Evolutionary conservation across 805 yeast genomes (phyloP), one percentile per base, ranked within the genome.

Genomic region (Hanseniaspora nectarophila): DNA sequence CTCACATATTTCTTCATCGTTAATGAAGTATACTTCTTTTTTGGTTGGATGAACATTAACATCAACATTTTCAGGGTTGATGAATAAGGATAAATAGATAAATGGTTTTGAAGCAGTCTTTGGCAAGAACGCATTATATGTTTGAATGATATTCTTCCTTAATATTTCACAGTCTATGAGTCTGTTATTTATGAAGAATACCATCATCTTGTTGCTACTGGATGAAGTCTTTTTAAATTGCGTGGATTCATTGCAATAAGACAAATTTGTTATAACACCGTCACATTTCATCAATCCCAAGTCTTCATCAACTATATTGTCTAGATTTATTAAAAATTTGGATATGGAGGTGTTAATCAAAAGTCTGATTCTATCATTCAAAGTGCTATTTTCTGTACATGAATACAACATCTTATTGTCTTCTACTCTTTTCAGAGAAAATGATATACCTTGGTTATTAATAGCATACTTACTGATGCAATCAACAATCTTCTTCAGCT

Each of bases 41-140:
- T 92, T 92, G 0, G 97, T 90, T 0, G 98, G 98, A 62, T 92
- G 98, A 13, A 92, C 81, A 62, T 92, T 92, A 15, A 92, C 97
- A 63, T 92, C 98, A 7, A 92, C 73, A 55, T 81, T 80, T 32
- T 67, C 67, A 0, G 96, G 85, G 21, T 73, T 69, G 2, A 92
- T 77, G 18, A 69, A 69, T n/a, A 92, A 63, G 45, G 85, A 73
- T 49, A 92, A 54, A 64, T 88, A 92, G 1, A 85, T 73, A 62
- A 92, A 92, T 0, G 95, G 82, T 57, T 73, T 77, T 42, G 71
- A 72, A 5, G 55, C 55, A 0, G 94, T 94, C 58, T 82, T 85
- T 0, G 97, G 96, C 18, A 90, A 65, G 61, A 76, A 85, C 3
- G 74, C 66, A 18, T 79, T 71, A 60, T 80, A 88, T 0, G 81